Conservation (phyloP, 2,329 filamentous ascomycete species). For the Zymoseptoria passerinii region DNA sequence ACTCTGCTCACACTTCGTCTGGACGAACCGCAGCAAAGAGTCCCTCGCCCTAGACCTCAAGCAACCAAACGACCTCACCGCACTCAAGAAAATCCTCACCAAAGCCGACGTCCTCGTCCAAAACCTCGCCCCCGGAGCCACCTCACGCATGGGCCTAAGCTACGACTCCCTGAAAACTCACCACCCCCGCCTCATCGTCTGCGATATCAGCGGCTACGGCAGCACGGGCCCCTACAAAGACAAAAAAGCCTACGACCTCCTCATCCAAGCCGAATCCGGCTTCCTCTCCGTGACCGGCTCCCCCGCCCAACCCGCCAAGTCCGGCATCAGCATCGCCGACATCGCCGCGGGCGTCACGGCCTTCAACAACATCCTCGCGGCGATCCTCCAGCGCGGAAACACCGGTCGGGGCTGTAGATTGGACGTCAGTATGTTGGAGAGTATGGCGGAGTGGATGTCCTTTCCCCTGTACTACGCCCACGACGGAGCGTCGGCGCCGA, state of each 20-base stretch:
- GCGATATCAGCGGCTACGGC: constrained; percentile 91
- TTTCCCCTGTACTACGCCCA: constrained; percentile 60
- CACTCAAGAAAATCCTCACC: constrained; percentile 72
- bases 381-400: constrained; percentile 55
- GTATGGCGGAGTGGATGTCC: constrained; percentile 52
- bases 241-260: constrained; percentile 95
- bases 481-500: constrained; percentile 37
- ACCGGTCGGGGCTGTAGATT: constrained; percentile 43
- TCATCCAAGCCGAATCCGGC: constrained; percentile 69
- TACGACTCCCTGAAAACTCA: constrained; percentile 68
- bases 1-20: constrained; percentile 22
- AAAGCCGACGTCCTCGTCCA: constrained; percentile 89
- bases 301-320: constrained; percentile 82
- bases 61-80: constrained; percentile 68
- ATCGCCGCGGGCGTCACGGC: constrained; percentile 90
- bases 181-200: constrained; percentile 81
- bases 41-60: constrained; percentile 85
- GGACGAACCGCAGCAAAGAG: constrained; percentile 81
- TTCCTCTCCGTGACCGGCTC: constrained; percentile 62
- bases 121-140: constrained; percentile 82
- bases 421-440: constrained; percentile 52
- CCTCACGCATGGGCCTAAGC: constrained; percentile 87
- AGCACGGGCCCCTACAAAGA: constrained; percentile 84
- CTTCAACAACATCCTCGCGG: constrained; percentile 89
- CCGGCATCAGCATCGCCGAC: constrained; percentile 92